Percentiles rank a stretch among this genome's conserved stretches.
Conservation (phyloP, 495 filamentous ascomycete species). For the Neurospora sp. region DNA sequence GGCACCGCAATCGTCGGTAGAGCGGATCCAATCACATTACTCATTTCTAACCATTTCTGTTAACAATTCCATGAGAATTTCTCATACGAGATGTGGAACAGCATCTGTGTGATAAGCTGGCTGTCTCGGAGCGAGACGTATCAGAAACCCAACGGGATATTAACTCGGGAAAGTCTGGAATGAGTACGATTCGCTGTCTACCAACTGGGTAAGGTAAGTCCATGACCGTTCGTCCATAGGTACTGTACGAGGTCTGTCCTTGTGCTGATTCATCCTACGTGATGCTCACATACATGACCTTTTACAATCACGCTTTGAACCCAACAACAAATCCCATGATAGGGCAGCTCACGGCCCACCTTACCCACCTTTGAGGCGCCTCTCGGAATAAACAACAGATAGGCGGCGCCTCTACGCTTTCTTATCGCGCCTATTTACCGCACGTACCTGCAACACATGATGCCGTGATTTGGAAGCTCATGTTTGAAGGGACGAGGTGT, state of each 20-base stretch:
- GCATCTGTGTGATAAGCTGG: slow-evolving; percentile 2
- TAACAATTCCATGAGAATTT: not conserved
- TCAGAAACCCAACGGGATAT: not conserved
- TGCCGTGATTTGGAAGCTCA: not conserved
- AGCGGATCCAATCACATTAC: not conserved
- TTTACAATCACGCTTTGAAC: not conserved
- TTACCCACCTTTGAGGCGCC: not conserved
- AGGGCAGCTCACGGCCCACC: not conserved
- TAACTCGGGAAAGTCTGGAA: not conserved
- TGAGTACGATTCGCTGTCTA: not conserved
- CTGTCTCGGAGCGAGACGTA: not conserved
- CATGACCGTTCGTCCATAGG: not conserved
- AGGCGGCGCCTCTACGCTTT: not conserved
- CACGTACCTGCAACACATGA: not conserved
- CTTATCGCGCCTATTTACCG: not conserved
- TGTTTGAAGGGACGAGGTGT: not conserved
- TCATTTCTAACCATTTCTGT: not conserved
- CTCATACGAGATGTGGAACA: not conserved
- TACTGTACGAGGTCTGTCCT: not conserved
- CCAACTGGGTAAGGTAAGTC: not conserved
- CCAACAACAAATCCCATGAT: not conserved
- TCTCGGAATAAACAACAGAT: not conserved
- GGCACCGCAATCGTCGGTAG: not conserved
- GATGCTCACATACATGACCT: not conserved
- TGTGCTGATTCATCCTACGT: not conserved